Evolutionary conservation across 176 grass and related monocot species (phyloP), one percentile per base, ranked within the genome.

Genomic region (Aegilops umbellulata): DNA sequence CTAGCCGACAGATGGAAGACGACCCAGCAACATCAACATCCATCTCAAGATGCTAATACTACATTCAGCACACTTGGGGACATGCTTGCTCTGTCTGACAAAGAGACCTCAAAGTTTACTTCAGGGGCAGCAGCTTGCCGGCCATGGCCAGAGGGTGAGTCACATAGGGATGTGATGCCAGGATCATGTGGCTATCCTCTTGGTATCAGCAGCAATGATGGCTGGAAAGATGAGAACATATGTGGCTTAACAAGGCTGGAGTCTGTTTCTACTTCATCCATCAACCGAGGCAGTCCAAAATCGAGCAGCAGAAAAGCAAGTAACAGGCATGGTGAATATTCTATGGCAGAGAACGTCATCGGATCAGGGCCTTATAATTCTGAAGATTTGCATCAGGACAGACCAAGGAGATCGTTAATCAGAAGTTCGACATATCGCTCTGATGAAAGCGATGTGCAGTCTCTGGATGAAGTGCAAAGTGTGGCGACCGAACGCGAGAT

Each of bases 1-100:
- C 60, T 95, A 61, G 93, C 88, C 53, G 86, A 95, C 79, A 95
- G 91, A 90, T 95, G 94, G 91, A 90, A 79, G 82, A 87, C 69
- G 64, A 71, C 86, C 53, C 89, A 49, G 63, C 82, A 74, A 69
- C 81, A 51, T 80, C 80, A 93, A n/a, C 80, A 89, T 65, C 42
- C 83, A 35, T 57, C 60, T 4, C 71, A 75, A 41, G 81, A 79
- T 85, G 68, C 60, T 63, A 86, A 63, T 75, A 2, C 53, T 57
- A 82, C 70, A 36, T 76, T 77, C 24, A 89, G 61, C 66, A 95
- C 94, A 58, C 83, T 95, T 13, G 86, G 86, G 60, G 94, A 95
- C 69, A 89, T 93, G 90, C 87, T 94, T 69, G 73, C 93, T 38
- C 76, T 93, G 31, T 89, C 94, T 87, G 86, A 95, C 27, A 88